Evolutionary conservation across 116 monocot genomes (phyloP).

Genomic region (Iris pallida): DNA sequence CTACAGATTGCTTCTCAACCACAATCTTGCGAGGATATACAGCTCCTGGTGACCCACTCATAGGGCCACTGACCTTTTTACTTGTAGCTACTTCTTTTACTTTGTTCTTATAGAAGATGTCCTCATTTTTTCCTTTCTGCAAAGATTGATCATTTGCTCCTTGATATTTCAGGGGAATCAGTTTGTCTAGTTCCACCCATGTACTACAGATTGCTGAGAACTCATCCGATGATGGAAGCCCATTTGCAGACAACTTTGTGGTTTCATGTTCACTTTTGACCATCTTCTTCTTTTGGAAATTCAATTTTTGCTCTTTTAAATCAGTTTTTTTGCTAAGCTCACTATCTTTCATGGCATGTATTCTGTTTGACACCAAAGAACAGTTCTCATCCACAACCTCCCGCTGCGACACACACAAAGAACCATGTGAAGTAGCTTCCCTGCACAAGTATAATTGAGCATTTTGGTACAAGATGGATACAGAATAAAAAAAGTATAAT

Average conservation of each 20-base stretch:
- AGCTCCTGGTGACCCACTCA: constrained; percentile 5
- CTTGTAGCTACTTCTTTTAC: too few species aligned
- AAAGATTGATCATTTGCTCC: too few species aligned
- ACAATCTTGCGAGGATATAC: constrained; percentile 3
- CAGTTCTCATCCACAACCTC: constrained; percentile 3
- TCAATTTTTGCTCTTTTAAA: background rate
- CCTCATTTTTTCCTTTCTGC: too few species aligned
- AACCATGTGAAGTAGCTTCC: constrained; percentile 13
- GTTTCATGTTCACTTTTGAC: background rate
- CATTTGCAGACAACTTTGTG: background rate
- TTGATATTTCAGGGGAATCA: too few species aligned
- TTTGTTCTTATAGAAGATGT: too few species aligned
- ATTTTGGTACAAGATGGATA: background rate
- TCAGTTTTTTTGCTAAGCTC: background rate
- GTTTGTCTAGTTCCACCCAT: too few species aligned
- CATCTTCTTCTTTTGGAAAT: background rate
- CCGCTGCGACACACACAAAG: background rate
- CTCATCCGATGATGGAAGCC: background rate
- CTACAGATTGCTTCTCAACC: constrained; percentile 1
- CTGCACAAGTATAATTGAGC: constrained; percentile 15
- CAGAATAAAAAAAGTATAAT: background rate
- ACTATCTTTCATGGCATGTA: background rate
- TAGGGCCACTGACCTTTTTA: too few species aligned
- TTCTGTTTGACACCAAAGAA: background rate
- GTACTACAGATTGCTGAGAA: too few species aligned